Conservation (phyloP, 2,329 filamentous ascomycete genomes). For the Plectosphaerella plurivora region DNA sequence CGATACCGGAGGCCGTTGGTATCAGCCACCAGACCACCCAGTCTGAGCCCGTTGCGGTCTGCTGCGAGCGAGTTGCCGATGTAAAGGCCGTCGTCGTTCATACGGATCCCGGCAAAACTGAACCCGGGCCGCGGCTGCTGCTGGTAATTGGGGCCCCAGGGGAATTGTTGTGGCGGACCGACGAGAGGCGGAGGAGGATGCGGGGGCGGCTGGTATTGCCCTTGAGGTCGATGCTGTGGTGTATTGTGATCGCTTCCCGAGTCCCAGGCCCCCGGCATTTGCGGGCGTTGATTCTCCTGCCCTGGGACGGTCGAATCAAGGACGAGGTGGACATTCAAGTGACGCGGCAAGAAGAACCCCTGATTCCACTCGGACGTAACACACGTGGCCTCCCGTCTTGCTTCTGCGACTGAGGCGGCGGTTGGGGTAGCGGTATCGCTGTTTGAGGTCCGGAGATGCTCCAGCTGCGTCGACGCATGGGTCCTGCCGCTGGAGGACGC, state of each 20-base stretch:
- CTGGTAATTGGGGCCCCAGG: constrained; percentile 5
- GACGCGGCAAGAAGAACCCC: constrained; percentile 46
- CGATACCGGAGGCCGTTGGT: constrained; percentile 28
- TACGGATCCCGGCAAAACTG: constrained; percentile 30
- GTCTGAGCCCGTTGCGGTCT: constrained; percentile 39
- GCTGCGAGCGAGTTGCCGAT: constrained; percentile 38
- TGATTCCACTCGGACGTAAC: constrained; percentile 52
- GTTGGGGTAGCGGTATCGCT: constrained; percentile 10
- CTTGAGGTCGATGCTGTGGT: background rate
- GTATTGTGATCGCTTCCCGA: background rate
- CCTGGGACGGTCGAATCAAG: constrained; percentile 34
- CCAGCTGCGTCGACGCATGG: constrained; percentile 37
- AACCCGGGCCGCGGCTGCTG: constrained; percentile 18
- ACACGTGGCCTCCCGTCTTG: constrained; percentile 8
- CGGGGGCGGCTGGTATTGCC: constrained; percentile 4
- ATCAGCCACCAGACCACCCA: constrained; percentile 39
- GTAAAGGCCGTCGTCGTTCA: constrained; percentile 38
- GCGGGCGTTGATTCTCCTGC: background rate
- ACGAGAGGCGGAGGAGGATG: background rate
- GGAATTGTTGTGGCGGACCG: background rate
- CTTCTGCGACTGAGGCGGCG: background rate
- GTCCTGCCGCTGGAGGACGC: constrained; percentile 19
- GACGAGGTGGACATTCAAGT: constrained; percentile 55
- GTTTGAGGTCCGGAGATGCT: constrained; percentile 22
- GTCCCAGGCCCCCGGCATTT: constrained; percentile 27